These are phyloP conservation scores for Penicillium aurantiogriseum DNA, from an alignment of 2,329 filamentous ascomycete species.

Conservation along the genomic window DNA sequence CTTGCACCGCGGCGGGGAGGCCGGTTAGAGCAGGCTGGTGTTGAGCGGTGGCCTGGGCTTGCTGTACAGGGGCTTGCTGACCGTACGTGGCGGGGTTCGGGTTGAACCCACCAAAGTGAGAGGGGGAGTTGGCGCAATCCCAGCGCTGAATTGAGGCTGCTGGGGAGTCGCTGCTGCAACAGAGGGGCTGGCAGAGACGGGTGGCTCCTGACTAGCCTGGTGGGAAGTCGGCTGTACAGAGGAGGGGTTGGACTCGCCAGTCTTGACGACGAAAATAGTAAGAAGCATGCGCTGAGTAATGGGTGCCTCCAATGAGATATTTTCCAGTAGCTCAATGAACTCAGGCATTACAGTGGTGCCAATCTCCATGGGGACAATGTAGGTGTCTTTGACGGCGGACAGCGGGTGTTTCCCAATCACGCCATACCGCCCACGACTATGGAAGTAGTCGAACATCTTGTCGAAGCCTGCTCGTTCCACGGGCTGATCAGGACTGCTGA, in stretches of 20 bases:
- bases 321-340: constrained; percentile 84
- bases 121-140: constrained; percentile 26
- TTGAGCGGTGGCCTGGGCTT: constrained; percentile 19
- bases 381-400: constrained; percentile 81
- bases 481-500: constrained; percentile 62
- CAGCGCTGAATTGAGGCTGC: constrained; percentile 27
- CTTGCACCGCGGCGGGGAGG: constrained; percentile 58
- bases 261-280: constrained; percentile 79
- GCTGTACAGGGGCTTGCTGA: constrained; percentile 19
- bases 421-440: constrained; percentile 76
- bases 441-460: constrained; percentile 83
- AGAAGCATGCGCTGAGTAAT: constrained; percentile 75
- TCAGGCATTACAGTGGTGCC: constrained; percentile 70
- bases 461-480: constrained; percentile 64
- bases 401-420: constrained; percentile 76
- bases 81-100: constrained; percentile 19
- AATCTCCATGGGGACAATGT: constrained; percentile 79
- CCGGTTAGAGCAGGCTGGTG: constrained; percentile 43
- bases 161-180: constrained; percentile 30
- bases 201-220: constrained; percentile 36
- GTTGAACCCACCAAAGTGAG: constrained; percentile 18
- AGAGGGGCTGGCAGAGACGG: constrained; percentile 35
- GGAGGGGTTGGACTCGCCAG: constrained; percentile 46
- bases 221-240: constrained; percentile 44
- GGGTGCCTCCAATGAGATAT: constrained; percentile 72